Base-by-base conservation (phyloP, 805 yeast genomes). In the Hanseniaspora pseudoguilliermondii region DNA sequence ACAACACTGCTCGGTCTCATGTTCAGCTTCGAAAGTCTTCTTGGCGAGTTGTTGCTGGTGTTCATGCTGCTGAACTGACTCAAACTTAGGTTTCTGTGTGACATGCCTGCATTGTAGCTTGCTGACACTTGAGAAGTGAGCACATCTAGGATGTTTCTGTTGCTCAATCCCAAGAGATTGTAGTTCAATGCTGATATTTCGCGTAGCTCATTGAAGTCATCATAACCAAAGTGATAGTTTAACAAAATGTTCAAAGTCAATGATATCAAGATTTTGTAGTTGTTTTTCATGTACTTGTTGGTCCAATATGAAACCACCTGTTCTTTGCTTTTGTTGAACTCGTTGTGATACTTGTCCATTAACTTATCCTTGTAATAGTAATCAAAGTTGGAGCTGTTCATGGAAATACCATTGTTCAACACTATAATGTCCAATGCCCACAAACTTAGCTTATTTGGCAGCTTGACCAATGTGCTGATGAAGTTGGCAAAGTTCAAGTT, bases 181-280 rank as follows among this genome's bases (percentile, higher is more conserved):
- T 55, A 55, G 20, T 32, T 46, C 18, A 27, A 18, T 7, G n/a
- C n/a, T 15, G 49, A 44, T 2, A 55, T 29, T n/a, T 39, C 41
- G 9, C 47, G 36, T 38, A 73, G 59, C 10, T 64, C 62, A 20
- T 63, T 63, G 54, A 73, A 59, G 55, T 68, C 69, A 47, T 64
- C 65, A 58, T 71, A 78, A 1, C 82, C 82, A 64, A 73, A 77
- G 64, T 78, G 82, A 62, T 76, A 73, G 58, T 78, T 75, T 44
- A 74, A 65, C 32, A 77, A 60, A 4, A 78, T 65, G 25, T 73
- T 72, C 38, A 75, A 54, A 5, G 72, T 60, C 20, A 75, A 62
- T 0, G 80, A 67, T 29, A 71, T 65, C 21, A 73, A 59, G 2
- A 73, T 61, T 59, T 73, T 75, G 62, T 76, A 74, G 57, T 73